These are phyloP conservation scores for Penicillium verrucosum DNA, from an alignment of 2,329 filamentous ascomycete genomes.

Conservation along the genomic window DNA sequence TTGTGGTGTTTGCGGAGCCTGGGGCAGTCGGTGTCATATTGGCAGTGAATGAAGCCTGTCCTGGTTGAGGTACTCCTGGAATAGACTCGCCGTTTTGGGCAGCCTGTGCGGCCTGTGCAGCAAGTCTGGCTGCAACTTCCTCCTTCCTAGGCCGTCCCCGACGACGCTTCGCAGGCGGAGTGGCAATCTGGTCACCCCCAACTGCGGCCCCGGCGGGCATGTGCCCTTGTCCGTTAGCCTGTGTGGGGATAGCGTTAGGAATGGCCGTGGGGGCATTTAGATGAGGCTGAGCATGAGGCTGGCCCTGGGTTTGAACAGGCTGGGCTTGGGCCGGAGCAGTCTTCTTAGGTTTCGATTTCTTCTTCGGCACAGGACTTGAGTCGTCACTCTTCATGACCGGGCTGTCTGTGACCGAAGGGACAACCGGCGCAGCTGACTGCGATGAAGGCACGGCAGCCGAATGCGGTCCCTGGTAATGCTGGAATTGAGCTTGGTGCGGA, in stretches of 20 bases:
- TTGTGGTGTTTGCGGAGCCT: conserved; percentile 6
- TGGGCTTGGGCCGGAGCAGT: not conserved
- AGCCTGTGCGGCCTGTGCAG: conserved; percentile 18
- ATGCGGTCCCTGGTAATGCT: conserved; percentile 22
- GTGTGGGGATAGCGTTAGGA: conserved; percentile 5
- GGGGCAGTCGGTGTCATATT: conserved; percentile 20
- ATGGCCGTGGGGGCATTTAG: not conserved
- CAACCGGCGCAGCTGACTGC: conserved; percentile 3
- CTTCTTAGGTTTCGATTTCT: conserved; percentile 20
- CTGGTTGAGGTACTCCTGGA: conserved; percentile 12
- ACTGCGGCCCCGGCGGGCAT: not conserved
- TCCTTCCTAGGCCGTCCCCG: conserved; percentile 27
- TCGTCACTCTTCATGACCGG: conserved; percentile 11
- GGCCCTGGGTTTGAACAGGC: not conserved
- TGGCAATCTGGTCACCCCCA: conserved; percentile 5
- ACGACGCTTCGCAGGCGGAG: conserved; percentile 17
- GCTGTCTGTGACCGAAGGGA: conserved; percentile 4
- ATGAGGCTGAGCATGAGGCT: not conserved
- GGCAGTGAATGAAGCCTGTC: conserved; percentile 22
- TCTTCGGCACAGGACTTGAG: conserved; percentile 19
- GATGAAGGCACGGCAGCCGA: conserved; percentile 6
- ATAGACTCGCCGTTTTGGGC: conserved; percentile 15
- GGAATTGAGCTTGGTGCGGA: conserved; percentile 17
- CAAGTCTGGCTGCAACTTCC: conserved; percentile 23
- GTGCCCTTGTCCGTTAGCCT: conserved; percentile 18